Evolutionary conservation across 306 rosid species (phyloP).

Genomic region (Quercus robur): DNA sequence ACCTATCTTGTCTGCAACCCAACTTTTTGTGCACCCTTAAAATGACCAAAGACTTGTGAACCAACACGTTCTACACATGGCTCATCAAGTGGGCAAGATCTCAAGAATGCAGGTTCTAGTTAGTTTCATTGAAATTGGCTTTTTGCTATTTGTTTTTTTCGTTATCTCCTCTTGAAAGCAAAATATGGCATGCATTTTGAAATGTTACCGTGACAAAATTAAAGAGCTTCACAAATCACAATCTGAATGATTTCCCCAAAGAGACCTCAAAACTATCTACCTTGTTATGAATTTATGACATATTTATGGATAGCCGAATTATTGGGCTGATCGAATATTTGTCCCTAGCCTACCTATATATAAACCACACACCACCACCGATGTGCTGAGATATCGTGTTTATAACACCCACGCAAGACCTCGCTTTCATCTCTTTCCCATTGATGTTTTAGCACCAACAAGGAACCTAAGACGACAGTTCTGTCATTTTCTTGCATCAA

Average conservation of each 20-base stretch:
- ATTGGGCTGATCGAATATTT: constrained; percentile 1
- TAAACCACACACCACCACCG: constrained; percentile 14
- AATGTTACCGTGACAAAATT: too few relatives aligned
- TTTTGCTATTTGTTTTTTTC: not conserved
- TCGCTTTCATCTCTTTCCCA: not conserved
- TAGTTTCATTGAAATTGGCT: constrained; percentile 10
- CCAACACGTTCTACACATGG: constrained; percentile 31
- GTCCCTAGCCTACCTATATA: not conserved
- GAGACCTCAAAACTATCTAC: not conserved
- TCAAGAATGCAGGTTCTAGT: constrained; percentile 3
- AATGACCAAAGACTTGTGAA: constrained; percentile 7
- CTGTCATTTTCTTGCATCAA: not conserved
- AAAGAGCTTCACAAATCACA: too few relatives aligned
- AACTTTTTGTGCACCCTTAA: constrained; percentile 5
- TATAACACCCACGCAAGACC: constrained; percentile 14
- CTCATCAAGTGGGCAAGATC: not conserved
- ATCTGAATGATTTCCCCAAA: too few relatives aligned
- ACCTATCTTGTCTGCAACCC: constrained; percentile 40
- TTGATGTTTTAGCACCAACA: not conserved
- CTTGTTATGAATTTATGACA: not conserved
- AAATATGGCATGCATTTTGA: too few relatives aligned
- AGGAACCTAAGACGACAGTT: not conserved
- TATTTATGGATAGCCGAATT: not conserved
- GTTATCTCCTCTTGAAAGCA: too few relatives aligned
- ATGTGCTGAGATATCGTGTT: not conserved